These are phyloP conservation scores for Pseudogymnoascus sp. DNA, from an alignment of 2,329 filamentous ascomycete genomes.

Conservation along the genomic window DNA sequence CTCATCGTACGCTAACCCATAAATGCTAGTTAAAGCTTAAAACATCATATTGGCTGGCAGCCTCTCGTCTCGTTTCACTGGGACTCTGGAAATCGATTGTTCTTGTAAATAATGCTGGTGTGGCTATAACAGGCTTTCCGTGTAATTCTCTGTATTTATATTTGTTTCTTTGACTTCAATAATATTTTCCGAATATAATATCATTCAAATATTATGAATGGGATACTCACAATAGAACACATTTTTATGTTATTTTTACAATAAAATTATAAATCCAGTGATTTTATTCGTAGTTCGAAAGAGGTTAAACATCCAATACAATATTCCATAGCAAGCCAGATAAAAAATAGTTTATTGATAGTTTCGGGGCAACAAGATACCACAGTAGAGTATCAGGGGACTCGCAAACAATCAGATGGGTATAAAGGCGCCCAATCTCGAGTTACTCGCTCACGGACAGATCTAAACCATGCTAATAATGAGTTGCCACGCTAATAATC, in stretches of 20 bases:
- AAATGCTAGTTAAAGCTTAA: neutral
- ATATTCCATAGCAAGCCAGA: neutral
- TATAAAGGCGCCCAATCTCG: constrained; percentile 3
- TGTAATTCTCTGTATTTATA: neutral
- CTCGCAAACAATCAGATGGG: constrained; percentile 1
- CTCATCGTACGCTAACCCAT: neutral
- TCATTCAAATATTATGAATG: too few relatives aligned
- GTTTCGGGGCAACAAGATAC: neutral
- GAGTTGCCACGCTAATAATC: constrained; percentile 5
- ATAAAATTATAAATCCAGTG: neutral
- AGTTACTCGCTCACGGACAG: neutral
- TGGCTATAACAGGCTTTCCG: neutral
- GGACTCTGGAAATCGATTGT: neutral
- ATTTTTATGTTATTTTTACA: neutral
- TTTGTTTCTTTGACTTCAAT: neutral
- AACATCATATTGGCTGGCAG: neutral
- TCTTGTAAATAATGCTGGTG: neutral
- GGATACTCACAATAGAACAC: neutral
- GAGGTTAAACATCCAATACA: neutral
- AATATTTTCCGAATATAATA: neutral
- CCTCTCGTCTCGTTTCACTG: neutral
- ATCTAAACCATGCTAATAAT: constrained; percentile 1
- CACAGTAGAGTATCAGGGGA: neutral
- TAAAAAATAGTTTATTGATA: too few relatives aligned
- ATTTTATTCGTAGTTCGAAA: neutral